These are phyloP conservation scores for Ambrosiella beaveri DNA, from an alignment of 2,329 filamentous ascomycete genomes.

Conservation along the genomic window DNA sequence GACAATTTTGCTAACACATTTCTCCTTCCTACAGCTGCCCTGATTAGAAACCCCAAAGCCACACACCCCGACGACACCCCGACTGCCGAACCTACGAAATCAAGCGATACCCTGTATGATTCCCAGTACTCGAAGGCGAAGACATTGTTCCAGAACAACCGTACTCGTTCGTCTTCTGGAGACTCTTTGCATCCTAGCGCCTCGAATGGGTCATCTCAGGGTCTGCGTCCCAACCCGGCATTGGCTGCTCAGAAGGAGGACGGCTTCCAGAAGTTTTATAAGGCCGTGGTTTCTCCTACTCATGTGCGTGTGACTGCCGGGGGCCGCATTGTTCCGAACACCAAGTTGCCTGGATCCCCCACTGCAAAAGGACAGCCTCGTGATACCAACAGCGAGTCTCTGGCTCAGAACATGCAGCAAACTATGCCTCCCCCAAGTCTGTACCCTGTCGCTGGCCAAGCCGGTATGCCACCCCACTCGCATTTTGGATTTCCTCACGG, in stretches of 20 bases:
- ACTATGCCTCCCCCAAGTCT: slow-evolving; percentile 17
- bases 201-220: slow-evolving; percentile 21
- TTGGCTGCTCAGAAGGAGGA: slow-evolving; percentile 39
- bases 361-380: slow-evolving; percentile 24
- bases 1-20: not conserved
- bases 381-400: slow-evolving; percentile 6
- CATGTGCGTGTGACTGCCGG: slow-evolving; percentile 51
- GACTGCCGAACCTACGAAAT: not conserved
- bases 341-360: slow-evolving; percentile 34
- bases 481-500: slow-evolving; percentile 20
- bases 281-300: slow-evolving; percentile 49
- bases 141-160: slow-evolving; percentile 6
- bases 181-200: not conserved
- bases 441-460: slow-evolving; percentile 18
- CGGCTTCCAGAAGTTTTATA: slow-evolving; percentile 51
- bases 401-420: not conserved
- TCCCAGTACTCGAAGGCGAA: slow-evolving; percentile 6
- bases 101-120: not conserved
- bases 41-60: not conserved
- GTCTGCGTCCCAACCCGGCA: slow-evolving; percentile 35
- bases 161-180: slow-evolving; percentile 8
- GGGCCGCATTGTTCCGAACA: slow-evolving; percentile 50
- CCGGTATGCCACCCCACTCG: slow-evolving; percentile 18
- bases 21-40: not conserved
- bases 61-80: not conserved